A percentile compares a stretch with the other conserved stretches of the same genome.
These are phyloP conservation scores for Funneliformis caledonium DNA, from an alignment of 371 early-diverging fungal genomes.

Conservation along the genomic window DNA sequence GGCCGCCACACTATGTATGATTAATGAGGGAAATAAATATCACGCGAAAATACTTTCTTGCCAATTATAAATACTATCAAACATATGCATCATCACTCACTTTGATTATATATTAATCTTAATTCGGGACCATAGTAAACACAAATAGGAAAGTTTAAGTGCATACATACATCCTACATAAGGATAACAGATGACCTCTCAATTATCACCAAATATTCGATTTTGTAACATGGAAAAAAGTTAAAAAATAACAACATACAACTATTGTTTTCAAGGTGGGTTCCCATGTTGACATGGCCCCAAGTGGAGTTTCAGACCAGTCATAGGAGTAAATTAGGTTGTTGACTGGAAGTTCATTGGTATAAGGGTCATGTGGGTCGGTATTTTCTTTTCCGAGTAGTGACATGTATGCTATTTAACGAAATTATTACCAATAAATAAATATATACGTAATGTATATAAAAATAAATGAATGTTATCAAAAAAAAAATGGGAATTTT, in stretches of 20 bases:
- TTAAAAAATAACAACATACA: background rate
- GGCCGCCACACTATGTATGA: conserved; percentile 22
- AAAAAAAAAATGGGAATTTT: background rate
- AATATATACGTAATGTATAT: background rate
- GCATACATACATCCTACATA: conserved; percentile 21
- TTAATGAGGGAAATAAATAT: background rate
- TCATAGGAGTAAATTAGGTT: conserved; percentile 18
- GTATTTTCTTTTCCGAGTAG: background rate
- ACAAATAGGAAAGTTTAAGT: conserved; percentile 11
- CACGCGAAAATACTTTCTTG: background rate
- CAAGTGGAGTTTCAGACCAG: conserved; percentile 28
- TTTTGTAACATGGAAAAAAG: background rate
- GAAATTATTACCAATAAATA: no score
- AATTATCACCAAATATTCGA: no score
- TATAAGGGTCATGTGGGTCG: background rate
- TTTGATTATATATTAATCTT: conserved; percentile 29
- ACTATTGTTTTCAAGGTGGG: conserved; percentile 28
- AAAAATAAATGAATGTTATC: background rate
- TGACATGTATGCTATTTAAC: conserved; percentile 21
- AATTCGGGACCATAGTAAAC: conserved; percentile 18
- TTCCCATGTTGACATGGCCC: conserved; percentile 21
- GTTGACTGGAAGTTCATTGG: background rate
- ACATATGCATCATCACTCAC: background rate
- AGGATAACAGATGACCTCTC: no score
- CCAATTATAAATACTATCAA: background rate